Conservation (phyloP, 1,284 basidiomycete species). For the Trichosporon faecale region DNA sequence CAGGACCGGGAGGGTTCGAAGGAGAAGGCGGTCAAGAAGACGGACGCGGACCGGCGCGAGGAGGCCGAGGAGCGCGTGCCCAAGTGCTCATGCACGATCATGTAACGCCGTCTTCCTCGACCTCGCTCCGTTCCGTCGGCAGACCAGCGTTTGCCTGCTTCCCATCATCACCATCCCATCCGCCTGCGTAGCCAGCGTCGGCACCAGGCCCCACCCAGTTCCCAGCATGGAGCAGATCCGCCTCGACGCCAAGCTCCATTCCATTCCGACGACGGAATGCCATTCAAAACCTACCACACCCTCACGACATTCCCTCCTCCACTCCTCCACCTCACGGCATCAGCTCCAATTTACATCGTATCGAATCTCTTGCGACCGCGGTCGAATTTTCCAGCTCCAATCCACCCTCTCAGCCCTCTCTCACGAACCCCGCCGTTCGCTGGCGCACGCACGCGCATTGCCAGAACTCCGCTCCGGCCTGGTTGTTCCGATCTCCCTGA, state of each 20-base stretch:
- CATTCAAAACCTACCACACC: neutral
- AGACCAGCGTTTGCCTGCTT: neutral
- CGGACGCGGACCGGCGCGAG: slow-evolving; percentile 8
- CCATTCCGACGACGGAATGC: neutral
- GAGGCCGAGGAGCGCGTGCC: slow-evolving; percentile 36
- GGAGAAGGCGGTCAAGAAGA: slow-evolving; percentile 20
- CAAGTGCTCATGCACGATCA: slow-evolving; percentile 47
- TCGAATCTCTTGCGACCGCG: neutral
- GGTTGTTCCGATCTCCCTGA: no score
- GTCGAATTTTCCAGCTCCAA: neutral
- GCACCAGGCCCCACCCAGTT: neutral
- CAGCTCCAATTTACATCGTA: neutral
- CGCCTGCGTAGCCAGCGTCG: neutral
- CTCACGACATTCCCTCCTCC: slow-evolving; percentile 8
- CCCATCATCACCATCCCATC: neutral
- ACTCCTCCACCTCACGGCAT: neutral
- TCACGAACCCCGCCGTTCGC: neutral
- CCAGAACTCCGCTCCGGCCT: no score
- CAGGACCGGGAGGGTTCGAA: neutral
- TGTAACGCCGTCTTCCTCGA: slow-evolving; percentile 23
- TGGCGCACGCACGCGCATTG: no score
- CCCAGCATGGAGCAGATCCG: neutral
- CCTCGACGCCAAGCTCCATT: neutral
- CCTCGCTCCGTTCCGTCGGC: neutral
- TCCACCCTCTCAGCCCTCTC: neutral